phyloP scores from a whole-genome alignment of 164 flowering plant genomes.

The Liquidambar formosana region DNA sequence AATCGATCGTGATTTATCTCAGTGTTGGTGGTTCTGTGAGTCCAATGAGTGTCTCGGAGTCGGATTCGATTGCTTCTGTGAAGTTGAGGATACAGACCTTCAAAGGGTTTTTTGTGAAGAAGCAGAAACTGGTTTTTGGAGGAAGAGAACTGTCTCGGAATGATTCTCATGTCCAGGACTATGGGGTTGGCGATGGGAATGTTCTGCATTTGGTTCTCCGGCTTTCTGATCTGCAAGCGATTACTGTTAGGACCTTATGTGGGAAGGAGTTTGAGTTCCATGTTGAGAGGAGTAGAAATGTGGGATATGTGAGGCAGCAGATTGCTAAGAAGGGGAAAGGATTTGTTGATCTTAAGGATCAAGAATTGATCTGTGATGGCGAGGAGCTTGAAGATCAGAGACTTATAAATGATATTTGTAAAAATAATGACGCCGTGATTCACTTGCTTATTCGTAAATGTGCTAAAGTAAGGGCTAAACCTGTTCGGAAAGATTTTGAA shows the following conservation, averaged over 20 bases:
- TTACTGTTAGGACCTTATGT: conserved; percentile 34
- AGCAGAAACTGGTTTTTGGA: conserved; percentile 54
- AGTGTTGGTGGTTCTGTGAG: conserved; percentile 41
- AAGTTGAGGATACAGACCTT: conserved; percentile 45
- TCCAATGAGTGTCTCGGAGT: conserved; percentile 51
- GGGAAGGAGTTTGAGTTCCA: conserved; percentile 41
- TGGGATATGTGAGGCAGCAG: conserved; percentile 42
- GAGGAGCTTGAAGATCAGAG: conserved; percentile 46
- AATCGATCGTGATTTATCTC: conserved; percentile 46
- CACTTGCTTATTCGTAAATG: conserved; percentile 35
- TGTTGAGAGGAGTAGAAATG: conserved; percentile 36
- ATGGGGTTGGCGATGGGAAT: conserved; percentile 44
- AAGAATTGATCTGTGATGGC: conserved; percentile 35
- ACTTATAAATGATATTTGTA: conserved; percentile 34
- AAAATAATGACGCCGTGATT: conserved; percentile 25
- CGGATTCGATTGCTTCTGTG: conserved; percentile 61
- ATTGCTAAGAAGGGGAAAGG: conserved; percentile 33
- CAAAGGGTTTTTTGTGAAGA: conserved; percentile 48
- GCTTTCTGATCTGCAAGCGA: conserved; percentile 44
- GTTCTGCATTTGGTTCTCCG: conserved; percentile 39
- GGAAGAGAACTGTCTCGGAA: conserved; percentile 48
- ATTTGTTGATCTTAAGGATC: conserved; percentile 25
- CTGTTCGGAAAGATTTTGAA: conserved; percentile 32
- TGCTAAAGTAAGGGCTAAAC: conserved; percentile 35
- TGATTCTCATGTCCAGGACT: conserved; percentile 31